phyloP scores from a whole-genome alignment of 768 basidiomycete genomes.

The Artomyces pyxidatus region DNA sequence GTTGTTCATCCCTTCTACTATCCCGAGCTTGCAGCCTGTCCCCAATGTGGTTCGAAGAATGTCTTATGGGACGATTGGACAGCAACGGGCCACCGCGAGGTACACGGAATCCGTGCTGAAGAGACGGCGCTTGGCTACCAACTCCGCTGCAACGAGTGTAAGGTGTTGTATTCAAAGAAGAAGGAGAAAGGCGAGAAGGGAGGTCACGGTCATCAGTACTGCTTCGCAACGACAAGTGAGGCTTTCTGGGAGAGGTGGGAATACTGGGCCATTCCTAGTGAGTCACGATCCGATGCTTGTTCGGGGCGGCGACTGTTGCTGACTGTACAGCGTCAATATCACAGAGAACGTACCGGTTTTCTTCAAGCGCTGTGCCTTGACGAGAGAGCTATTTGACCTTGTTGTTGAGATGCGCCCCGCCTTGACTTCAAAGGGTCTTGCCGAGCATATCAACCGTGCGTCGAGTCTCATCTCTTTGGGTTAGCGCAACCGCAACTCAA shows the following conservation, averaged over 20 bases:
- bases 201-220: conserved; percentile 5
- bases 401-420: conserved; percentile 19
- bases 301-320: neutral
- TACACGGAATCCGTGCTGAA: conserved; percentile 13
- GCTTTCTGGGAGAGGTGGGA: conserved; percentile 18
- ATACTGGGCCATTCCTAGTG: conserved; percentile 18
- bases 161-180: neutral
- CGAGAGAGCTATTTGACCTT: conserved; percentile 18
- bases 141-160: conserved; percentile 13
- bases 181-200: neutral
- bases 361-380: conserved; percentile 16
- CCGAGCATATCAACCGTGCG: conserved; percentile 20
- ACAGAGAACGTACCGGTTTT: conserved; percentile 18
- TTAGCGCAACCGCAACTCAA: neutral
- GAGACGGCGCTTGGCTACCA: conserved; percentile 15
- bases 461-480: neutral
- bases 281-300: neutral
- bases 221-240: conserved; percentile 13
- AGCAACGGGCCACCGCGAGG: conserved; percentile 14
- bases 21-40: conserved; percentile 8
- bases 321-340: too few relatives aligned
- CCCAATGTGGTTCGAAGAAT: conserved; percentile 3
- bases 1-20: conserved; percentile 20
- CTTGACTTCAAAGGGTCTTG: conserved; percentile 15
- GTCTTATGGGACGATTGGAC: too few relatives aligned